Evolutionary conservation across 108 stramenopile genomes (phyloP), one percentile per base, ranked within the genome.

Genomic region (Skeletonema potamos): DNA sequence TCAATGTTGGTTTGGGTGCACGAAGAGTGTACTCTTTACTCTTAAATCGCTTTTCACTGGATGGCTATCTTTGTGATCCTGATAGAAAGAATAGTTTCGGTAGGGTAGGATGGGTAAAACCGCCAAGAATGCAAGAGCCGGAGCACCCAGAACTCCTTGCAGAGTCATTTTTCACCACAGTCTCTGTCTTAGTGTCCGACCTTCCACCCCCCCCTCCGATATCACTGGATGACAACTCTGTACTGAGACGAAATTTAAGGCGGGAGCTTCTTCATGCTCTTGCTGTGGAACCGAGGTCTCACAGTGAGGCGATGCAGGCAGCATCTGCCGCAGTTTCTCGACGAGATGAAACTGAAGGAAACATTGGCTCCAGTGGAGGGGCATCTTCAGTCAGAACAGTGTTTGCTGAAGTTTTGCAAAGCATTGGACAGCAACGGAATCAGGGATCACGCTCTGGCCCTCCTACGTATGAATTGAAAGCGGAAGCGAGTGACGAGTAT

Each of bases 201-300:
- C 65, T 96, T 8, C 94, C 94, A 27, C 65, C 87, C 8, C 92
- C 94, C n/a, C 91, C 94, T 15, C 92, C 92, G 44, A 66, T 68
- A 27, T 72, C 88, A 24, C 41, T 67, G 22, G 72, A 77, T 24
- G 90, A 92, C 48, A 79, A 88, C 62, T 67, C 70, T 20, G 83
- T 72, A 39, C 66, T 92, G 46, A 73, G 84, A 59, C 81, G 81
- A 44, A 94, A 83, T 59, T 80, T 96, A 29, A 82, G 89, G 37
- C 78, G 97, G 22, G 97, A 98, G 67, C 58, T 98, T 0, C 82
- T 98, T 8, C 97, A 98, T 79, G 88, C 90, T 6, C 82, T 98
- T 26, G 95, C 92, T 9, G 91, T 90, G 2, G 92, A 90, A 66
- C 94, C 96, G 5, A 66, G 92, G 63, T 95, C 94, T 15, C 89